Percentiles rank a stretch among this genome's conserved stretches.
These are phyloP conservation scores for Phytopythium cucurbitacearum DNA, from an alignment of 352 stramenopile genomes.

Conservation along the genomic window DNA sequence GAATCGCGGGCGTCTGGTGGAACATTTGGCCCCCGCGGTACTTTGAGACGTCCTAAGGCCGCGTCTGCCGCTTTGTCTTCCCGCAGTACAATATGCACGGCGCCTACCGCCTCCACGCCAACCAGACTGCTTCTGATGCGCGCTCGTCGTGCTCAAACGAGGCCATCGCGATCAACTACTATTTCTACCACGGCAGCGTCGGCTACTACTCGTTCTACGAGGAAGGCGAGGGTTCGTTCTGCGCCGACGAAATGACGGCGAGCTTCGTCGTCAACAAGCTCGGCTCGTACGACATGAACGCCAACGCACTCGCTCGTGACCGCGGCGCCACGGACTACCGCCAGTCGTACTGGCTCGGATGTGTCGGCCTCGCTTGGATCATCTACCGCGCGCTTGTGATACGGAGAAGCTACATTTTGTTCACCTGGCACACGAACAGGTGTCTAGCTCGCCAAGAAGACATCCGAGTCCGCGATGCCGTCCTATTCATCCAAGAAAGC, in stretches of 20 bases:
- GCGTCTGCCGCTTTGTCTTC: slow-evolving; percentile 14
- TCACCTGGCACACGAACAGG: slow-evolving; percentile 11
- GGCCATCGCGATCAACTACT: not conserved
- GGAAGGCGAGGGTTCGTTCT: too few species aligned
- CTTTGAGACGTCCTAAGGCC: slow-evolving; percentile 1
- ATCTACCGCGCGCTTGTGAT: slow-evolving; percentile 7
- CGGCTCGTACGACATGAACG: slow-evolving; percentile 10
- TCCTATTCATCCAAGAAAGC: slow-evolving; percentile 22
- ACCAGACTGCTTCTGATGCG: too few species aligned
- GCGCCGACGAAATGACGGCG: too few species aligned
- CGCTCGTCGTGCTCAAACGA: too few species aligned
- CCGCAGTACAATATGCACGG: slow-evolving; percentile 13
- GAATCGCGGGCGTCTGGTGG: slow-evolving; percentile 17
- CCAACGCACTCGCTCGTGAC: slow-evolving; percentile 3
- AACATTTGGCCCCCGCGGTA: slow-evolving; percentile 13
- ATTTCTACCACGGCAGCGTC: too few species aligned
- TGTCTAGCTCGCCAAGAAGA: slow-evolving; percentile 2
- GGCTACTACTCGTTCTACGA: too few species aligned
- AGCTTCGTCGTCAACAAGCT: too few species aligned
- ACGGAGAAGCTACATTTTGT: slow-evolving; percentile 5
- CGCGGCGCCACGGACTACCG: slow-evolving; percentile 4
- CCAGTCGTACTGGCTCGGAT: slow-evolving; percentile 7
- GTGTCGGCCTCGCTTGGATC: slow-evolving; percentile 1
- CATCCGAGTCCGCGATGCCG: slow-evolving; percentile 9
- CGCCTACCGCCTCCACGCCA: not conserved